Percentiles rank a stretch among this genome's conserved stretches.
Evolutionary conservation across 805 yeast species (phyloP).

Genomic region (Candida odintsovae): DNA sequence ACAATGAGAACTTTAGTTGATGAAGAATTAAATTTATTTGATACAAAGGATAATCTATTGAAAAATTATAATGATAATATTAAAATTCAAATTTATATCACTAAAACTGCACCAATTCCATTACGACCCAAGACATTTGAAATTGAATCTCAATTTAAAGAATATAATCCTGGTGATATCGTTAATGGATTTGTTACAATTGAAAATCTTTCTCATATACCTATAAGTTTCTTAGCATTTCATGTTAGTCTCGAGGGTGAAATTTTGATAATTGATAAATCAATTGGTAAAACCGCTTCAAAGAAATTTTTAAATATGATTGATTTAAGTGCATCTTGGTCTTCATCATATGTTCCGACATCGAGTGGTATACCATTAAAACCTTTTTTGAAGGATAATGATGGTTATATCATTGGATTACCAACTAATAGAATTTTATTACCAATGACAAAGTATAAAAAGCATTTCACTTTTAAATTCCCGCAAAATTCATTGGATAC

Average conservation of each 20-base stretch:
- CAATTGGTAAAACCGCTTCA: conserved; percentile 28
- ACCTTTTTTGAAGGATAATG: conserved; percentile 39
- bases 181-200: conserved; percentile 54
- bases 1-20: background rate
- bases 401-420: conserved; percentile 43
- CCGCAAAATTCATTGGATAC: conserved; percentile 50
- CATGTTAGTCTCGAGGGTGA: conserved; percentile 43
- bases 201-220: conserved; percentile 39
- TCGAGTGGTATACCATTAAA: conserved; percentile 43
- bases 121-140: conserved; percentile 17
- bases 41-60: conserved; percentile 32
- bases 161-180: conserved; percentile 61
- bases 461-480: conserved; percentile 52
- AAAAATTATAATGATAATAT: conserved; percentile 28
- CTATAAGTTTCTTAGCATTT: conserved; percentile 58
- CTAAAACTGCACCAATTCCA: conserved; percentile 45
- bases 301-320: conserved; percentile 55
- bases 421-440: conserved; percentile 42
- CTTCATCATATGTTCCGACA: conserved; percentile 47
- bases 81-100: conserved; percentile 43
- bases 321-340: conserved; percentile 39
- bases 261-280: conserved; percentile 26
- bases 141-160: conserved; percentile 35
- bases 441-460: conserved; percentile 47
- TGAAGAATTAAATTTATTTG: background rate